A percentile compares a stretch with the other conserved stretches of the same genome.
Evolutionary conservation across 2,329 filamentous ascomycete species (phyloP).

Genomic region (Cladosporium sp.): DNA sequence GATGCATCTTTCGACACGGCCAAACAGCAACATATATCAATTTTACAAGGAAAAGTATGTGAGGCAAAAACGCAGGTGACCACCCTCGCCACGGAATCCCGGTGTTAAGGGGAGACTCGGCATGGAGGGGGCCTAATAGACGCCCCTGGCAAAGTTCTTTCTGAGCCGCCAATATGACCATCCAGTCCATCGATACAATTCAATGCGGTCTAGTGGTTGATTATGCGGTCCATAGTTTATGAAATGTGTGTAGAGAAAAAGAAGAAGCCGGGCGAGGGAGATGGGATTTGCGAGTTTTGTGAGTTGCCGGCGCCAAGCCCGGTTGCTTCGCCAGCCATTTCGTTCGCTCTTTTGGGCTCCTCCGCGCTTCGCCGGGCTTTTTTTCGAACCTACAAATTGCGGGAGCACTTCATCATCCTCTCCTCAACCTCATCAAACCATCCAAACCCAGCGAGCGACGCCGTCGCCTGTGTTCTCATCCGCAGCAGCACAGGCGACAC

Average conservation of each 20-base stretch:
- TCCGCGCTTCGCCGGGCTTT: too few species aligned
- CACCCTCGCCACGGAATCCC: constrained; percentile 10
- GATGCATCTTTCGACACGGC: too few species aligned
- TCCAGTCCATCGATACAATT: constrained; percentile 11
- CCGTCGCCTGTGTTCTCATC: not conserved
- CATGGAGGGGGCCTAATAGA: constrained; percentile 11
- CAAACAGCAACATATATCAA: too few species aligned
- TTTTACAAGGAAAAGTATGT: constrained; percentile 1
- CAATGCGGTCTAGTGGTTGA: constrained; percentile 13
- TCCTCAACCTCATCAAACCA: not conserved
- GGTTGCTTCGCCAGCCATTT: too few species aligned
- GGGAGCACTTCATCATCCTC: too few species aligned
- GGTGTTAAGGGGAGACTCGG: constrained; percentile 12
- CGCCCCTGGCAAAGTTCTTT: constrained; percentile 12
- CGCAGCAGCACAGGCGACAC: too few species aligned
- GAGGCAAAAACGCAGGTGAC: constrained; percentile 14
- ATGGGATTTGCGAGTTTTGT: constrained; percentile 2
- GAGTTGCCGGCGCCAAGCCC: too few species aligned
- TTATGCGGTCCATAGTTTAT: constrained; percentile 12
- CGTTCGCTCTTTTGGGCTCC: too few species aligned
- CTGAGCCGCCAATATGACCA: constrained; percentile 15
- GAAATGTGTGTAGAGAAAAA: constrained; percentile 10
- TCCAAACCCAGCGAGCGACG: too few species aligned
- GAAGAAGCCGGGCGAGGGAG: not conserved
- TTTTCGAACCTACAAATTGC: too few species aligned